Evolutionary conservation across 768 basidiomycete species (phyloP).

Genomic region (Dentipellis fragilis): DNA sequence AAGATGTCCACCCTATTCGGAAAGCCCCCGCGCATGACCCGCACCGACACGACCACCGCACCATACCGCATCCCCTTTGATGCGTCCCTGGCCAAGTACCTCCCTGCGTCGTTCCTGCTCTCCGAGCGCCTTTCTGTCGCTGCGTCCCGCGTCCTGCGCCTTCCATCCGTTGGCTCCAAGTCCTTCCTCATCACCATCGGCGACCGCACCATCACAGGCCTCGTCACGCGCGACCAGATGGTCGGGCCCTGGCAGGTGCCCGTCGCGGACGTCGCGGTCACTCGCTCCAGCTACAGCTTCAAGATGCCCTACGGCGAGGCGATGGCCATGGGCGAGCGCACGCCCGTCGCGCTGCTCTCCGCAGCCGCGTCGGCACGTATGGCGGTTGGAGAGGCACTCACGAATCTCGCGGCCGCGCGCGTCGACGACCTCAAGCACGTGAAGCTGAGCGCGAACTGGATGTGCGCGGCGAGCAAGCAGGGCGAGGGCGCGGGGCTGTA

Average conservation of each 20-base stretch:
- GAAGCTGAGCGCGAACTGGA: conserved; percentile 99
- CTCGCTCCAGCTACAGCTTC: conserved; percentile 91
- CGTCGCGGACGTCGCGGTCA: conserved; percentile 94
- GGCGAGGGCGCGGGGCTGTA: conserved; percentile 88
- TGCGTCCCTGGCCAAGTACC: conserved; percentile 53
- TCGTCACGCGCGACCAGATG: conserved; percentile 97
- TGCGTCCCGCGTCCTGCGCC: conserved; percentile 71
- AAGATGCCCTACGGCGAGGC: conserved; percentile 79
- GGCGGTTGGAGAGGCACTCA: conserved; percentile 90
- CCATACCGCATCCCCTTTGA: conserved; percentile 52
- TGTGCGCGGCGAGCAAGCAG: conserved; percentile 86
- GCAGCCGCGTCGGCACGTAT: conserved; percentile 90
- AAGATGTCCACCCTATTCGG: conserved; percentile 96
- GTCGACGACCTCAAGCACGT: conserved; percentile 60
- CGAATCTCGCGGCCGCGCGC: conserved; percentile 79
- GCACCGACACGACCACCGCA: conserved; percentile 45
- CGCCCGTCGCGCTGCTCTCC: conserved; percentile 80
- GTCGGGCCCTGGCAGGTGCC: conserved; percentile 98
- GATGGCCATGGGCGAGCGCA: conserved; percentile 98
- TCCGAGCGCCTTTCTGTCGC: conserved; percentile 50
- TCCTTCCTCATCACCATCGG: conserved; percentile 98
- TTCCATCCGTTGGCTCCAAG: conserved; percentile 92
- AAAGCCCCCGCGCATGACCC: conserved; percentile 87
- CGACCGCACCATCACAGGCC: conserved; percentile 87
- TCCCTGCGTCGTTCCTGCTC: conserved; percentile 34